Base-by-base conservation (phyloP, 495 filamentous ascomycete genomes). In the Daldinia childiae region DNA sequence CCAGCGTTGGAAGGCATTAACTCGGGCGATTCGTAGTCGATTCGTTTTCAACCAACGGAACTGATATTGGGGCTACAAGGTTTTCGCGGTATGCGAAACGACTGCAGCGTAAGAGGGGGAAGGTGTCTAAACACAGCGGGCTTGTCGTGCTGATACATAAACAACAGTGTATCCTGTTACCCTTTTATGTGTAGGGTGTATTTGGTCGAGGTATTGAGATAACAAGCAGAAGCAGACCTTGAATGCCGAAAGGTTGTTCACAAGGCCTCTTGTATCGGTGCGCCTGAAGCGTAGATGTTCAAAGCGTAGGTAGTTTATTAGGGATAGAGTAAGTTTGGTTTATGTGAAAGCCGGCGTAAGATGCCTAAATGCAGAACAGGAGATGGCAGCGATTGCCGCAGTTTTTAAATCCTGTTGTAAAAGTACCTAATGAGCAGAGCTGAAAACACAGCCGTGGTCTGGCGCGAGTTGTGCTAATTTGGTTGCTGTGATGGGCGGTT, bases 41-140 rank as follows among this genome's bases (percentile, higher is more conserved):
- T 56, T 64, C 75, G 62, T 72, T 81, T 78, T 93, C 91, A 97
- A 86, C 93, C 94, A 90, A 94, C 94, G 73, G 90, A 91, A 81
- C 87, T 89, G 75, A 91, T 89, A 81, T 92, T 87, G 78, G 87
- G 88, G 85, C 91, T 92, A 90, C 92, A 90, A 87, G 89, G 91
- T 91, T 90, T 94, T 86, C 91, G 87, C 88, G 88, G 86, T 89
- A 88, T 90, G 88, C 92, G 92, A 92, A 96, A 94, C 86, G 90
- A 82, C 88, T 93, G 92, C 93, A 94, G 92, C 92, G 91, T 90
- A 86, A 91, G 87, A 86, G 92, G 91, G 88, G 92, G 90, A 82
- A 90, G 89, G 89, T 92, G 88, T 89, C 90, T 82, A 81, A 79
- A 83, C 81, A 85, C 83, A 82, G 81, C 75, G 82, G 77, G 70